Evolutionary conservation across 2,329 filamentous ascomycete genomes (phyloP).

Genomic region (Sclerotinia sclerotiorum): DNA sequence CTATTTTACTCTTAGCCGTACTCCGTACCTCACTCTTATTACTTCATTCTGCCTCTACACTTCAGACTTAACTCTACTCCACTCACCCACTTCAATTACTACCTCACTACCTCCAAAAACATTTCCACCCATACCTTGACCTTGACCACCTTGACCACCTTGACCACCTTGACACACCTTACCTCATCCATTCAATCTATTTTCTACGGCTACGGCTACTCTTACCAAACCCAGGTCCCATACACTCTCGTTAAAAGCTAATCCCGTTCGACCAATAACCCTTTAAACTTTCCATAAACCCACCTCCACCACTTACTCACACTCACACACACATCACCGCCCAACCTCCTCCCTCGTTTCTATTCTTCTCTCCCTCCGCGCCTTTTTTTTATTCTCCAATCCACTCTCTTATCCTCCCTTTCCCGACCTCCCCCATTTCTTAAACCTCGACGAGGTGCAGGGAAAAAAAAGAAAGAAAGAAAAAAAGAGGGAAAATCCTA

Average conservation of each 20-base stretch:
- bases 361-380: constrained; percentile 25
- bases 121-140: neutral
- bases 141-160: constrained; percentile 6
- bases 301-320: constrained; percentile 33
- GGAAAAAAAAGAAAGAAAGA: constrained; percentile 19
- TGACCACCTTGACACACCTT: constrained; percentile 17
- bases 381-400: constrained; percentile 31
- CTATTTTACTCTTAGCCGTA: neutral
- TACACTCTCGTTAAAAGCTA: constrained; percentile 20
- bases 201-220: constrained; percentile 21
- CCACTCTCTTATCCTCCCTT: constrained; percentile 38
- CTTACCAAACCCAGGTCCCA: neutral
- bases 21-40: neutral
- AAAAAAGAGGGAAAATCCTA: neutral
- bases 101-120: constrained; percentile 1
- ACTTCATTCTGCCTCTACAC: neutral
- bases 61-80: constrained; percentile 4
- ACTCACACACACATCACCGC: constrained; percentile 35
- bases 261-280: constrained; percentile 19
- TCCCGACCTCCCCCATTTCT: constrained; percentile 36
- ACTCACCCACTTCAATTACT: constrained; percentile 21
- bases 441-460: constrained; percentile 28
- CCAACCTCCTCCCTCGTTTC: constrained; percentile 31
- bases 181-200: constrained; percentile 24
- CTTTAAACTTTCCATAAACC: constrained; percentile 23